A percentile compares a stretch with the other conserved stretches of the same genome.
Evolutionary conservation across 768 basidiomycete genomes (phyloP).

Genomic region (Lanmaoa pseudosensibilis): DNA sequence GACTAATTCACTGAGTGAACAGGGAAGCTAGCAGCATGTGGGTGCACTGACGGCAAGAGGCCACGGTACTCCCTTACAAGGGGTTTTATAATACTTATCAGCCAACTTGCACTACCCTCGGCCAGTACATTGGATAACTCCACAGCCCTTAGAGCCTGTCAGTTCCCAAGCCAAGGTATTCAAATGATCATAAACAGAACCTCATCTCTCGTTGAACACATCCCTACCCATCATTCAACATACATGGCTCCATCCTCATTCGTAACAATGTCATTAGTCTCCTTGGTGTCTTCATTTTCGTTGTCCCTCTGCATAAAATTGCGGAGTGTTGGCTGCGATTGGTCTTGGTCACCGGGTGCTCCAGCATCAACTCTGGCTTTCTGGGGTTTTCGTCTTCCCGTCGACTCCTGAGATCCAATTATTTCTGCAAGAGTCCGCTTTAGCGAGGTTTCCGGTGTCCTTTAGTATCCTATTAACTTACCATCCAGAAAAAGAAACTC

Average conservation of each 20-base stretch:
- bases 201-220: neutral
- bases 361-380: slow-evolving; percentile 29
- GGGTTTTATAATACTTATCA: neutral
- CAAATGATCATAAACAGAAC: neutral
- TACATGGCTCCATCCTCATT: slow-evolving; percentile 66
- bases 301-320: slow-evolving; percentile 43
- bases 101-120: neutral
- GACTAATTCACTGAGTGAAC: too few species aligned
- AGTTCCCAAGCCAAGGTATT: neutral
- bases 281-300: slow-evolving; percentile 23
- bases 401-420: slow-evolving; percentile 53
- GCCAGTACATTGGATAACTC: neutral
- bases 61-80: neutral
- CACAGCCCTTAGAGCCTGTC: neutral
- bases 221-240: slow-evolving; percentile 25
- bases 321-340: slow-evolving; percentile 44
- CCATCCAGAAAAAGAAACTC: slow-evolving; percentile 82
- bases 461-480: slow-evolving; percentile 25
- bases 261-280: slow-evolving; percentile 42
- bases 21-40: too few species aligned
- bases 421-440: slow-evolving; percentile 44
- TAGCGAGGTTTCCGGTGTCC: neutral
- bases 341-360: slow-evolving; percentile 17
- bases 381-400: slow-evolving; percentile 43
- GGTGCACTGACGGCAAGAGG: neutral